A percentile compares a stretch with the other conserved stretches of the same genome.
phyloP scores from a whole-genome alignment of 305 asterid genomes.

The Ruellia speciosa region DNA sequence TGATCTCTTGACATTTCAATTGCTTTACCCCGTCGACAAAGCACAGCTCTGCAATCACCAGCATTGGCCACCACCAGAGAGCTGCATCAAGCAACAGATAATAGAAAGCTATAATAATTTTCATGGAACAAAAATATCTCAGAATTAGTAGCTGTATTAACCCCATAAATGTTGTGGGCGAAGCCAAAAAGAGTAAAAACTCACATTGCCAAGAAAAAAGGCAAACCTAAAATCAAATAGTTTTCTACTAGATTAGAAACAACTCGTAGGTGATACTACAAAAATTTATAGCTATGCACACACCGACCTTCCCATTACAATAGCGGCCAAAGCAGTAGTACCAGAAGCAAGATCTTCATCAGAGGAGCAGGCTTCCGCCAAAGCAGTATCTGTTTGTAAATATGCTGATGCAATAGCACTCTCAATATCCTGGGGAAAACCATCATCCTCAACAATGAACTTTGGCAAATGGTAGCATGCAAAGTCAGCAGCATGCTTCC shows the following conservation, averaged over 20 bases:
- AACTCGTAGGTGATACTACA: no score
- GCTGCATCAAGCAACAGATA: slow-evolving; percentile 30
- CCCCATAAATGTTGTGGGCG: not conserved
- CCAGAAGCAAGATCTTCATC: slow-evolving; percentile 92
- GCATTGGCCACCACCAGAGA: slow-evolving; percentile 93
- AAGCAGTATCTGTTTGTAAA: slow-evolving; percentile 74
- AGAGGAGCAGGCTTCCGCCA: slow-evolving; percentile 77
- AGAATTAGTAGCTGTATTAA: not conserved
- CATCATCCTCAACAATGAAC: slow-evolving; percentile 60
- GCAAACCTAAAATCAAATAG: no score
- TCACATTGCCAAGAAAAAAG: no score
- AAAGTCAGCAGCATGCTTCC: slow-evolving; percentile 94
- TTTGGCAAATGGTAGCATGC: slow-evolving; percentile 75
- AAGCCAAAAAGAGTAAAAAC: no score
- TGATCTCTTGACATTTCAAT: slow-evolving; percentile 97
- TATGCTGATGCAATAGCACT: slow-evolving; percentile 71
- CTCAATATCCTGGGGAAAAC: slow-evolving; percentile 65
- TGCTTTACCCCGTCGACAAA: slow-evolving; percentile 91
- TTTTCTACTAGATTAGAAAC: no score
- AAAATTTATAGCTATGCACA: no score
- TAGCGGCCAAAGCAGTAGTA: slow-evolving; percentile 92
- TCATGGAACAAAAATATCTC: no score
- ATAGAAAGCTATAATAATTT: no score
- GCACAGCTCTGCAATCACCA: slow-evolving; percentile 96
- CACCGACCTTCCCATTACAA: slow-evolving; percentile 74